A percentile compares a stretch with the other conserved stretches of the same genome.
These are phyloP conservation scores for Colletotrichum aenigma DNA, from an alignment of 2,329 filamentous ascomycete species.

Conservation along the genomic window DNA sequence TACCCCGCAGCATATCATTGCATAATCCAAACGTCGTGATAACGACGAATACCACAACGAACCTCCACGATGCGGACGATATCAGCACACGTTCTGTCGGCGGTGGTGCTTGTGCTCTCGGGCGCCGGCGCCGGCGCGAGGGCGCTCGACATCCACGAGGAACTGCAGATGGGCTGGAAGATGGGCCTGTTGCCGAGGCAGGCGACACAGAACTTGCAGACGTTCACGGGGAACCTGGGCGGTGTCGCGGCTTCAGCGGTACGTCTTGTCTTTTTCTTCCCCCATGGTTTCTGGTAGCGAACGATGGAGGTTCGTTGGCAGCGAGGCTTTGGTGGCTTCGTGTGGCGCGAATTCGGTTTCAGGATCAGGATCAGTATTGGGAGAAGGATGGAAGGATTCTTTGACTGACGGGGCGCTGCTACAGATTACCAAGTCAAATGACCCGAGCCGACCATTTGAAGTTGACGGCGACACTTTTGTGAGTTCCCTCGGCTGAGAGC, in stretches of 20 bases:
- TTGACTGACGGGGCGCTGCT: background rate
- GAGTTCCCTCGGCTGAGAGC: conserved; percentile 20
- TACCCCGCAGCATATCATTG: background rate
- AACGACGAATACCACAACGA: background rate
- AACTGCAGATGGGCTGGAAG: conserved; percentile 37
- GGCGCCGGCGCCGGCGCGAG: conserved; percentile 4
- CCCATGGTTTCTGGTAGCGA: background rate
- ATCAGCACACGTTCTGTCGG: background rate
- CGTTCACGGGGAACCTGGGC: conserved; percentile 44
- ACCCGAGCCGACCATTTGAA: conserved; percentile 44
- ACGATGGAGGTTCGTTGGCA: background rate
- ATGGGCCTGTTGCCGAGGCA: conserved; percentile 39
- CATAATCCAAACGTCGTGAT: background rate
- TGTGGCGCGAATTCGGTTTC: background rate
- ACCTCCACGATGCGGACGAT: background rate
- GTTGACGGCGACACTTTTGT: conserved; percentile 51
- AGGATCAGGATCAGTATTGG: background rate
- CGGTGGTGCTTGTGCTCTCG: background rate
- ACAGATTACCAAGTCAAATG: conserved; percentile 43
- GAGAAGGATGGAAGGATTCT: background rate
- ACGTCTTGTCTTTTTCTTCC: conserved; percentile 12
- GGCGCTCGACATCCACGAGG: conserved; percentile 30
- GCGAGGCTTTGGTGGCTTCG: background rate
- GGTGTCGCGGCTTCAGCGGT: conserved; percentile 39
- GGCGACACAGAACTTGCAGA: conserved; percentile 40